phyloP scores from a whole-genome alignment of 768 basidiomycete species.

The Boletus reticuloceps region DNA sequence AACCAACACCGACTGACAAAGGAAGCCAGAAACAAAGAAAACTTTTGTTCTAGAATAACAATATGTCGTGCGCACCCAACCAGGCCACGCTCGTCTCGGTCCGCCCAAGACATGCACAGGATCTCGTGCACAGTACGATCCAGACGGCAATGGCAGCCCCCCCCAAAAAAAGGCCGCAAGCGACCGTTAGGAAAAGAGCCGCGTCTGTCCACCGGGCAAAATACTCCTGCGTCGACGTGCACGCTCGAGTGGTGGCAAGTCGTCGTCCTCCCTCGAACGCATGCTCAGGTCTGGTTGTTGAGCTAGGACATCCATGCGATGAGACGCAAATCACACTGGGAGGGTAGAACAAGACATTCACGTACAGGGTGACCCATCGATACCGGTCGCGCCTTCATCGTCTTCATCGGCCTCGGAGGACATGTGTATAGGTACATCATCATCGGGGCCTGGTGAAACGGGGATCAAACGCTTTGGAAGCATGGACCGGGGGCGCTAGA shows the following conservation, averaged over 20 bases:
- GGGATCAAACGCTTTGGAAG: slow-evolving; percentile 60
- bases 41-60: too few relatives aligned
- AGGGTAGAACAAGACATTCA: background rate
- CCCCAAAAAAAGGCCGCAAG: too few relatives aligned
- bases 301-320: background rate
- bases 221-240: slow-evolving; percentile 52
- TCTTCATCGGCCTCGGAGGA: slow-evolving; percentile 31
- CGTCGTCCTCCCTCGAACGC: slow-evolving; percentile 46
- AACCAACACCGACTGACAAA: too few relatives aligned
- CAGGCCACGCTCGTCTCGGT: too few relatives aligned
- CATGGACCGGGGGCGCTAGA: slow-evolving; percentile 63
- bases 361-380: slow-evolving; percentile 23
- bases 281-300: slow-evolving; percentile 28
- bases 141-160: too few relatives aligned
- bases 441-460: slow-evolving; percentile 16
- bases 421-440: slow-evolving; percentile 9
- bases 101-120: background rate
- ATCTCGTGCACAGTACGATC: too few relatives aligned
- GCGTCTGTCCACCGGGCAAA: slow-evolving; percentile 31
- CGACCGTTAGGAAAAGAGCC: slow-evolving; percentile 15
- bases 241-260: slow-evolving; percentile 66
- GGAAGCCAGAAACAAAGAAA: too few relatives aligned
- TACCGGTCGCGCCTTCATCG: slow-evolving; percentile 28
- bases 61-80: background rate
- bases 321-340: slow-evolving; percentile 5